Base-by-base conservation (phyloP, 1,284 basidiomycete genomes). In the Polyporus tsugae region DNA sequence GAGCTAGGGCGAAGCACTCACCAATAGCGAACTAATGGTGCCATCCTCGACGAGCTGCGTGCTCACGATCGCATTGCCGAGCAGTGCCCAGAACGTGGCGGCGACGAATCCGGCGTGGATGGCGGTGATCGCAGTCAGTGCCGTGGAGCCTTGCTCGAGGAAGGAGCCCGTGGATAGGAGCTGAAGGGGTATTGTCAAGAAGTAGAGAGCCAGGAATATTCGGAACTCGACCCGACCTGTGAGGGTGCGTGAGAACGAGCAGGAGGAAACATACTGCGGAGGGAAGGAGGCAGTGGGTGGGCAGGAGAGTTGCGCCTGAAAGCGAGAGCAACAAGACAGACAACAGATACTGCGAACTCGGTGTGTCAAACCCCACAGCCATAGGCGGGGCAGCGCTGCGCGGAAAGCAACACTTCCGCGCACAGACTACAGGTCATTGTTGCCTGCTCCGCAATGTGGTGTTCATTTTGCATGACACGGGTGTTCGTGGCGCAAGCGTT, bases 41-140 rank as follows among this genome's bases (percentile, higher is more conserved):
- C 94, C 95, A 75, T 96, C 95, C 74, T 94, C 92, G 62, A 94
- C 90, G 36, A 95, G 78, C 78, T 96, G 95, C 11, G 92, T 93
- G 41, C 93, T 91, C 33, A 97, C 87, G 64, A 96, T 79, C 4
- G 85, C 93, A 78, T 95, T 96, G 36, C 85, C 92, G 59, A 96
- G 82, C 62, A 96, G 82, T 4, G 88, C 75, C 92, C 93, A 95
- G 75, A 95, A 95, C 0, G 93, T 79, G 4, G 90, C 85, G 5
- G 88, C 89, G 39, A 95, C 87, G 25, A 90, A 72, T 4, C 90
- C 91, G 1, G 89, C 87, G 78, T 91, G 95, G 6, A 96, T 83
- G 0, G 93, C 89, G 0, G 94, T 94, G 66, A 96, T 75, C 19
- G 88, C 86, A 9, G 90, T 86, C 38, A 96, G 83, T 1, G 86